Evolutionary conservation across 2,329 filamentous ascomycete genomes (phyloP), one percentile per base, ranked within the genome.

Genomic region (Colletotrichum tabaci): DNA sequence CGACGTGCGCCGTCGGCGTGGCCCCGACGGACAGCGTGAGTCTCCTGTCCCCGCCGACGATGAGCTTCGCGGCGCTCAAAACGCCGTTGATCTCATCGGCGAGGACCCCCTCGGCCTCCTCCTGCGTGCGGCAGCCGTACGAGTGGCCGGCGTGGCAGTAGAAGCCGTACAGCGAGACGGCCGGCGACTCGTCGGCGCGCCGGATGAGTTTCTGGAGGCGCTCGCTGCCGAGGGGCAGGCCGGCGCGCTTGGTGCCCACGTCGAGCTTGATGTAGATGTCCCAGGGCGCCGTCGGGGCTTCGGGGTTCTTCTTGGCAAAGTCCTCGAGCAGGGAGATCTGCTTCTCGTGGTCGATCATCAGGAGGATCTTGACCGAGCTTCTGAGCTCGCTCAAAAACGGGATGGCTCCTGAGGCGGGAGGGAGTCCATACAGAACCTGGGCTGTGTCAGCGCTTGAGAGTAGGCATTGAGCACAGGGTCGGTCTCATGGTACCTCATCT

Each of bases 61-160:
- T 74, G 9, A 81, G 74, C 56, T 75, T 77, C 2, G 81, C 77
- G 0, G 80, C 81, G 0, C 74, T 66, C 12, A 81, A 60, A 2
- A 80, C 79, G 2, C 77, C 76, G 2, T 77, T 75, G 2, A 82
- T 74, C 61, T 83, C 81, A 16, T 77, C 58, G 10, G 77, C 66
- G 7, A 83, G 74, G 1, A 76, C 58, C 13, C 75, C 71, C 46
- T 80, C 79, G 0, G 81, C 81, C 16, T 81, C 79, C 2, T 75
- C 72, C 2, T 75, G 75, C 1, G 78, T 78, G 12, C 77, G 77
- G 4, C 79, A 76, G 2, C 74, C 77, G 68, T 83, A 83, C 2
- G 81, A 83, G 61, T 83, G 81, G 0, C 80, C 80, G 0, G 81
- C 81, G 60, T 83, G 81, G 60, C 79, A 81, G 67, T 83, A 83